Evolutionary conservation across 2,329 filamentous ascomycete species (phyloP).

Genomic region (Coniochaeta hoffmannii): DNA sequence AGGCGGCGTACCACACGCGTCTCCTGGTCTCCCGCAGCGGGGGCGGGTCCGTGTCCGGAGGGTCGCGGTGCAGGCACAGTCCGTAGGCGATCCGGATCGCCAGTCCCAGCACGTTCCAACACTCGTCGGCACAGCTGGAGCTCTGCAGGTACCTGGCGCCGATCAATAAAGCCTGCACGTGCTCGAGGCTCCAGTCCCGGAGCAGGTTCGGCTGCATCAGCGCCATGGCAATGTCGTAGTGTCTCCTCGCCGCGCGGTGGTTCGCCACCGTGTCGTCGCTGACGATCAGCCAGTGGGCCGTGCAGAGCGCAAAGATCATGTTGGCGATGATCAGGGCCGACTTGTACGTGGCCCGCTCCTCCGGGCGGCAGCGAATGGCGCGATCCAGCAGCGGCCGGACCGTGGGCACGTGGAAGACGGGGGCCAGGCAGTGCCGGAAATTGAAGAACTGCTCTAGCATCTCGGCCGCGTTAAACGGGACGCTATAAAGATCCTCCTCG

Average conservation of each 20-base stretch:
- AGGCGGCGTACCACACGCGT: slow-evolving; percentile 5
- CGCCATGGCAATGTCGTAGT: slow-evolving; percentile 5
- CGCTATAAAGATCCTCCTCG: not conserved
- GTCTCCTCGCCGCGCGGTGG: slow-evolving; percentile 2
- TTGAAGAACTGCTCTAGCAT: slow-evolving; percentile 4
- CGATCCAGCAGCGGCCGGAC: slow-evolving; percentile 3
- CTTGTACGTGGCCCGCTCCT: not conserved
- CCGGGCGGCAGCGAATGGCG: not conserved
- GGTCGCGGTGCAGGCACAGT: slow-evolving; percentile 4
- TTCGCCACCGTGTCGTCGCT: slow-evolving; percentile 1
- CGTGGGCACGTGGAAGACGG: slow-evolving; percentile 4
- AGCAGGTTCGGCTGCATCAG: slow-evolving; percentile 5
- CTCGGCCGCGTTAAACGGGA: slow-evolving; percentile 3
- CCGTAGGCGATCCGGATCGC: slow-evolving; percentile 6
- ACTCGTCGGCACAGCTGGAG: slow-evolving; percentile 5
- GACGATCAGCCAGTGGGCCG: slow-evolving; percentile 2
- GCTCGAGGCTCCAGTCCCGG: slow-evolving; percentile 6
- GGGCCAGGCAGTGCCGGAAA: slow-evolving; percentile 1
- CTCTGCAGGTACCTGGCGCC: slow-evolving; percentile 4
- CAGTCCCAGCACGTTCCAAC: slow-evolving; percentile 5
- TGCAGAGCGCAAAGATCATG: slow-evolving; percentile 4
- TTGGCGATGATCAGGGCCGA: slow-evolving; percentile 2
- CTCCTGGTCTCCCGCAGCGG: slow-evolving; percentile 2
- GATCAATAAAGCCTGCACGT: slow-evolving; percentile 4
- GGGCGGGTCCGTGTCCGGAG: not conserved